Evolutionary conservation across 1,284 basidiomycete genomes (phyloP).

Genomic region (Leccinum brunneo-olivaceum): DNA sequence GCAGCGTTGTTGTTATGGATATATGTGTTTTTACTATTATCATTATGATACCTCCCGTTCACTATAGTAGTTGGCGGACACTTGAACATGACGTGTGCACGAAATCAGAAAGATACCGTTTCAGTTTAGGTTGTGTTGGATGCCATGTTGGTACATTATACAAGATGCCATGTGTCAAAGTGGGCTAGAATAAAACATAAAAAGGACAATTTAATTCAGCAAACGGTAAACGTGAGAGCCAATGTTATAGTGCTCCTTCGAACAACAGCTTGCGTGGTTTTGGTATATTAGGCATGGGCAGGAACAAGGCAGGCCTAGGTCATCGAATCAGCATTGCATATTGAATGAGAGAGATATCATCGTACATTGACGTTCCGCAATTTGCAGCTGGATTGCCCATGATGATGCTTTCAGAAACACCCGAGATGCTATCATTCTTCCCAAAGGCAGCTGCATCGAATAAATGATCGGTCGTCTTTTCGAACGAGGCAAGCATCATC

Average conservation of each 20-base stretch:
- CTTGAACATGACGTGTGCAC: too few species aligned
- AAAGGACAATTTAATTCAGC: too few species aligned
- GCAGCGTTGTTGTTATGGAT: too few species aligned
- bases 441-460: slow-evolving; percentile 97
- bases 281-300: slow-evolving; percentile 45
- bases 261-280: slow-evolving; percentile 52
- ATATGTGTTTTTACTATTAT: too few species aligned
- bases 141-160: too few species aligned
- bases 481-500: slow-evolving; percentile 98
- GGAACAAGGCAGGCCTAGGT: slow-evolving; percentile 50
- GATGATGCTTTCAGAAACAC: slow-evolving; percentile 98
- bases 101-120: too few species aligned
- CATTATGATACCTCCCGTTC: too few species aligned
- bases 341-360: slow-evolving; percentile 11
- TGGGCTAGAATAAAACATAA: too few species aligned
- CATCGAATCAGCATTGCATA: slow-evolving; percentile 5
- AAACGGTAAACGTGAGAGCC: neutral
- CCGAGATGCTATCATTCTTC: slow-evolving; percentile 92
- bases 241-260: slow-evolving; percentile 41
- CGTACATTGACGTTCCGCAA: slow-evolving; percentile 91
- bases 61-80: too few species aligned
- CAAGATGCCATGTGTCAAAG: too few species aligned
- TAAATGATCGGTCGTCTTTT: slow-evolving; percentile 98
- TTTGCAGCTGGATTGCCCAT: slow-evolving; percentile 98
- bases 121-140: too few species aligned